These are phyloP conservation scores for Parasarocladium wereldwijsianum DNA, from an alignment of 2,329 filamentous ascomycete species.

Conservation along the genomic window DNA sequence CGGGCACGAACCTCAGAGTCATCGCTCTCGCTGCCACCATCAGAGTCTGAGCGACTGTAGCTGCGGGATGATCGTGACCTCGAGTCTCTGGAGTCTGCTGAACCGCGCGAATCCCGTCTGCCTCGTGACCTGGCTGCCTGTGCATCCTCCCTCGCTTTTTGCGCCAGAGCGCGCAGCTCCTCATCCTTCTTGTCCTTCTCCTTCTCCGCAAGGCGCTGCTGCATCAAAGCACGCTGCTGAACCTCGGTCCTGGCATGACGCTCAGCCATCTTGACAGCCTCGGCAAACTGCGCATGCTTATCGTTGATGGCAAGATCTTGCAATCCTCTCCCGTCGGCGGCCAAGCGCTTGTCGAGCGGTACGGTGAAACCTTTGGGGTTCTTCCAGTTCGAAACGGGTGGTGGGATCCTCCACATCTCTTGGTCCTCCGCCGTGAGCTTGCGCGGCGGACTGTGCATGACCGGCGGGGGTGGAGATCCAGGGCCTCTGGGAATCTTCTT, in stretches of 20 bases:
- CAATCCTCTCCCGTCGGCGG: slow-evolving; percentile 79
- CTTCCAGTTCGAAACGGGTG: slow-evolving; percentile 96
- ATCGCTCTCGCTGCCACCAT: slow-evolving; percentile 38
- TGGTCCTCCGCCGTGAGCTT: slow-evolving; percentile 96
- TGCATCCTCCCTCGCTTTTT: slow-evolving; percentile 77
- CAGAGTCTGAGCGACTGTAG: slow-evolving; percentile 37
- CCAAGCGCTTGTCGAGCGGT: slow-evolving; percentile 84
- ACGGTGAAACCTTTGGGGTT: slow-evolving; percentile 98
- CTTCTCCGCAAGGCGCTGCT: slow-evolving; percentile 90
- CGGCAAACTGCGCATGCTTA: slow-evolving; percentile 93
- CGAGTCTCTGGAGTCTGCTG: slow-evolving; percentile 22
- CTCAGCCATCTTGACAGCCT: slow-evolving; percentile 88
- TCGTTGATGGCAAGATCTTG: slow-evolving; percentile 96
- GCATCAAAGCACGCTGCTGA: slow-evolving; percentile 82
- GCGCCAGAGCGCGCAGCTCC: slow-evolving; percentile 70
- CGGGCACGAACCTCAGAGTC: slow-evolving; percentile 61
- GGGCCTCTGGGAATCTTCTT: slow-evolving; percentile 94
- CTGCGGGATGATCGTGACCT: slow-evolving; percentile 27
- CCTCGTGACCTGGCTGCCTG: slow-evolving; percentile 28
- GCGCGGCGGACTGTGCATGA: slow-evolving; percentile 87
- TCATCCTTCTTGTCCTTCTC: slow-evolving; percentile 93
- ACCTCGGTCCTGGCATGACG: slow-evolving; percentile 92
- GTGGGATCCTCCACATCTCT: slow-evolving; percentile 81
- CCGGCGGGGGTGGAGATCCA: slow-evolving; percentile 79
- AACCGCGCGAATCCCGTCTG: slow-evolving; percentile 16